phyloP scores from a whole-genome alignment of 1,284 basidiomycete species.

The Boletellus dicymbophilus region DNA sequence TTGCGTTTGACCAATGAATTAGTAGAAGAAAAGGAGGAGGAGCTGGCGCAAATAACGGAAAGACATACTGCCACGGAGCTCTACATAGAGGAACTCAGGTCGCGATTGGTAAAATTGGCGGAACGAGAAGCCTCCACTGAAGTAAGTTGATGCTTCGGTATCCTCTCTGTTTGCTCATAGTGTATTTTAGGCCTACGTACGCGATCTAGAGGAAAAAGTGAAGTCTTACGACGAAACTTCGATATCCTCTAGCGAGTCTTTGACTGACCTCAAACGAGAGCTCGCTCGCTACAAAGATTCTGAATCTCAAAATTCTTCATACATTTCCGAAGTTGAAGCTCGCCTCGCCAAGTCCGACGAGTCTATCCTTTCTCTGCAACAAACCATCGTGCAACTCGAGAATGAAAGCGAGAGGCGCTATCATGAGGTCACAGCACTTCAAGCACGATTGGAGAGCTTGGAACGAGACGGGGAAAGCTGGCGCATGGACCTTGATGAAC shows the following conservation, averaged over 20 bases:
- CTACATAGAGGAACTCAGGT: conserved; percentile 84
- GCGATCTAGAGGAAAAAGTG: conserved; percentile 90
- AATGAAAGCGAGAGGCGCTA: conserved; percentile 69
- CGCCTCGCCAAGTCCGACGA: conserved; percentile 82
- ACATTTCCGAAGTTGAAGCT: conserved; percentile 89
- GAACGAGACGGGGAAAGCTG: conserved; percentile 71
- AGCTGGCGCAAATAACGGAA: conserved; percentile 66
- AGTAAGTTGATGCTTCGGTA: conserved; percentile 41
- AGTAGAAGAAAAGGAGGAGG: conserved; percentile 87
- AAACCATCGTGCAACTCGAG: conserved; percentile 79
- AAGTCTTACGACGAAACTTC: conserved; percentile 81
- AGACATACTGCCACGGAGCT: conserved; percentile 79
- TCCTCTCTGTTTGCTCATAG: conserved; percentile 9
- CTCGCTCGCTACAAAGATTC: conserved; percentile 76
- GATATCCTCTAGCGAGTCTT: conserved; percentile 71
- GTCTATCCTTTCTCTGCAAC: conserved; percentile 66
- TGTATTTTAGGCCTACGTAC: conserved; percentile 75
- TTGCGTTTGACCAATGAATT: conserved; percentile 89
- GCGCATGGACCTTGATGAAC: conserved; percentile 79
- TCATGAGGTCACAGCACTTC: conserved; percentile 70
- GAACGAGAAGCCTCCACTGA: conserved; percentile 93
- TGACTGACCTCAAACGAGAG: conserved; percentile 85
- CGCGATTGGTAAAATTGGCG: conserved; percentile 77
- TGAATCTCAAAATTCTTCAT: conserved; percentile 72
- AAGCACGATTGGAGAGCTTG: conserved; percentile 71